These are phyloP conservation scores for Teunomyces lycoperdinae DNA, from an alignment of 805 yeast genomes.

Conservation along the genomic window DNA sequence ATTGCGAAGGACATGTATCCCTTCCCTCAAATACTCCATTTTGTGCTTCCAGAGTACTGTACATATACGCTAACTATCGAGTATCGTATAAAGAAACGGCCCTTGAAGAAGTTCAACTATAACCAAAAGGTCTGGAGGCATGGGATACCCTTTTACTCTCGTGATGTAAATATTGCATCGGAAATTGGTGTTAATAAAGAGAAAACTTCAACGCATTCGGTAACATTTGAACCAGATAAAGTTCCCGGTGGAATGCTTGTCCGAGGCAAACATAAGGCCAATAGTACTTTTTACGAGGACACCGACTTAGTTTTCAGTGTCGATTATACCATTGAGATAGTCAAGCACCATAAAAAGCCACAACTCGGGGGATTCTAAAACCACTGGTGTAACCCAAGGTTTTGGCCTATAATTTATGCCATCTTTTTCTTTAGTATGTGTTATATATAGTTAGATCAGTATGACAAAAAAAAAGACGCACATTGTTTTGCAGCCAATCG, in stretches of 20 bases:
- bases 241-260: conserved; percentile 29
- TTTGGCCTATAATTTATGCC: background rate
- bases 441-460: background rate
- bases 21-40: conserved; percentile 21
- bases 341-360: conserved; percentile 17
- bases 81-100: conserved; percentile 19
- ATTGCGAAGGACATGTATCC: conserved; percentile 24
- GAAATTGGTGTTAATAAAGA: conserved; percentile 15
- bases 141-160: conserved; percentile 22
- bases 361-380: conserved; percentile 5
- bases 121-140: conserved; percentile 27
- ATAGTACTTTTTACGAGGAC: conserved; percentile 18
- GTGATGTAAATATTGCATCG: conserved; percentile 18
- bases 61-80: conserved; percentile 22
- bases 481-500: conserved; percentile 3
- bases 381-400: background rate
- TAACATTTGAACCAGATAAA: conserved; percentile 23
- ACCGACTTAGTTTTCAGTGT: conserved; percentile 14
- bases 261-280: conserved; percentile 27
- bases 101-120: conserved; percentile 20
- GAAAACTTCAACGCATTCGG: conserved; percentile 13
- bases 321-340: conserved; percentile 19
- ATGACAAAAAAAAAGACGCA: background rate
- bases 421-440: background rate
- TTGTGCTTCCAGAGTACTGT: conserved; percentile 23